Evolutionary conservation across 345 rosid genomes (phyloP), one percentile per base, ranked within the genome.

Genomic region (Noccaea bulbosa): DNA sequence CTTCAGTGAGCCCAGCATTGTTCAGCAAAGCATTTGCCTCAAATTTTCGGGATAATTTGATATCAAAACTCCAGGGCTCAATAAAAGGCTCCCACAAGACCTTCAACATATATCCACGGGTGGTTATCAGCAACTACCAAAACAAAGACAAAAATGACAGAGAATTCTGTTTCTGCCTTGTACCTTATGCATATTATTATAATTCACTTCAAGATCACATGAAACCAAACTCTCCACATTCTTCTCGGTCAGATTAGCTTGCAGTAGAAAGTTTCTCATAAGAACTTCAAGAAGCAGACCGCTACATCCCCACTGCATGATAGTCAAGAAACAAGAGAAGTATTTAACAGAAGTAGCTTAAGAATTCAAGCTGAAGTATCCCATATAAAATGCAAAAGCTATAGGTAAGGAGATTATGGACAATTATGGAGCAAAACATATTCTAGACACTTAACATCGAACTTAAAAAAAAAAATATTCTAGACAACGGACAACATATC

Each of bases 21-120:
- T 79, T 82, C 46, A 85, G 65, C 65, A 90, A 81, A 72, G 86
- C 66, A 65, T 78, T 90, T 40, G 62, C 69, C 80, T 83, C 89
- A 43, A 75, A 70, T 73, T 80, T 86, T 76, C 81, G 75, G 33
- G 69, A 78, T 61, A 88, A 27, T 51, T 72, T 70, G 17, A 88
- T 62, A 65, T 86, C 83, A 80, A 93, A 87, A 53, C 76, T 83
- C 97, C 98, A 93, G 38, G 93, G 96, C 84, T 93, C 97, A 6
- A 90, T 69, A 78, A 93, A 88, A 67, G 97, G 93, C 84, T 93
- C 96, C 97, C 93, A 88, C 57, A 81, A 75, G 55, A 93, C 98
- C 98, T 93, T 75, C 51, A 72, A 34, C 34, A 44, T 53, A 57
- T 11, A 61, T 22, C 47, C 50, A 50, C 27, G 6, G 39, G 62